These are phyloP conservation scores for Heterobasidion parviporum DNA, from an alignment of 1,284 basidiomycete species.

Conservation along the genomic window DNA sequence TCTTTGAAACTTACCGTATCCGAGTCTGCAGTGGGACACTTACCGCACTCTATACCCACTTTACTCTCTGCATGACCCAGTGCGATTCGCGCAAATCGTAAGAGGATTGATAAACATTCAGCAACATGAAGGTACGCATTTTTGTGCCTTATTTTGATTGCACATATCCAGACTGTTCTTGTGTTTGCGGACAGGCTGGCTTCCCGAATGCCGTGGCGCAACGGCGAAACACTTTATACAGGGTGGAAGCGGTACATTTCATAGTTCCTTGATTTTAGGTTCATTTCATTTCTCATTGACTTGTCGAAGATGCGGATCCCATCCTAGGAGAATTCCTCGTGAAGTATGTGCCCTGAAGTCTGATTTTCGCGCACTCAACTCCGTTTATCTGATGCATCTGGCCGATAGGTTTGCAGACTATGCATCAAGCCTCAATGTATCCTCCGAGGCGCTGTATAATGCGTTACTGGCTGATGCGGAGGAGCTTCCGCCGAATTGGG, in stretches of 20 bases:
- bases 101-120: conserved; percentile 60
- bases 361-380: background rate
- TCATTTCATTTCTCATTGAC: background rate
- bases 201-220: conserved; percentile 55
- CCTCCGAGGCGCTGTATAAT: conserved; percentile 35
- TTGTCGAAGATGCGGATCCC: conserved; percentile 46
- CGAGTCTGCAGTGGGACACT: conserved; percentile 55
- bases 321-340: conserved; percentile 60
- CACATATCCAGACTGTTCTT: background rate
- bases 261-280: background rate
- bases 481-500: conserved; percentile 49
- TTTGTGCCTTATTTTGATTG: background rate
- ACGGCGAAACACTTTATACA: conserved; percentile 43
- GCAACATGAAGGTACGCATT: conserved; percentile 44
- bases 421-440: conserved; percentile 36
- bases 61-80: conserved; percentile 54
- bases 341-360: conserved; percentile 32
- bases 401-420: conserved; percentile 38
- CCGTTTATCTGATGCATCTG: background rate
- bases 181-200: conserved; percentile 34
- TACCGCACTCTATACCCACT: conserved; percentile 52
- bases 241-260: conserved; percentile 50
- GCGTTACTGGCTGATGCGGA: conserved; percentile 45
- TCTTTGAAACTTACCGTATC: background rate
- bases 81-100: conserved; percentile 46